Base-by-base conservation (phyloP, 139 green algal species). In the Medakamo hakoo region DNA sequence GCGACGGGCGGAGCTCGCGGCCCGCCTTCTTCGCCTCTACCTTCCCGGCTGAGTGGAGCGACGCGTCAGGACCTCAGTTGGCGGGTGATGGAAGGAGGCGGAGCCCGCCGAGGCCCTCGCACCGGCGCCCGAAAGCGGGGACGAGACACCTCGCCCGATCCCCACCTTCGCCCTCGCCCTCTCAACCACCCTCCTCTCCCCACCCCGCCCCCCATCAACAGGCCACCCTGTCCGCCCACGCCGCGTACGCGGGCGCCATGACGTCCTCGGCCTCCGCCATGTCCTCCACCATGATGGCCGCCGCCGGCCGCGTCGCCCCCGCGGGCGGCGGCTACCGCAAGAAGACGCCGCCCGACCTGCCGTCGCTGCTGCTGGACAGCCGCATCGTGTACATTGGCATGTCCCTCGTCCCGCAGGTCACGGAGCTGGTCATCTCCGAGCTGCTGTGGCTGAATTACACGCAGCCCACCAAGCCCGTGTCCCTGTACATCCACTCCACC, bases 401-500 rank as follows among this genome's bases (percentile, higher is more conserved):
- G 87, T 78, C 88, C 62, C 65, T 95, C 40, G 87, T 95, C 27
- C 78, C 85, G n/a, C 76, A 81, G 16, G 88, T 95, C 1, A 94
- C 85, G 2, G 88, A 95, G 73, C 73, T 95, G 26, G 70, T 95
- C 22, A 81, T 94, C 21, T 81, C 76, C 2, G 83, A 95, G 75
- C 73, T 95, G 26, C 74, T 95, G 28, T 95, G 88, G 76, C 75
- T 95, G 30, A 87, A 95, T 64, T 79, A 77, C 68, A 79, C 79
- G n/a, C 71, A 84, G 24, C 74, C 70, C 24, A 65, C 77, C 5
- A 88, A 91, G 77, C 81, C 85, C 16, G 73, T 89, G 16, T 93
- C 89, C 61, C 61, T 95, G 24, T 95, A 95, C 79, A 84, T 95
- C 57, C 95, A 95, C 74, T 91, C 79, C 31, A 90, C 83, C 2